Conservation (phyloP, 1,284 basidiomycete genomes). For the Cutaneotrichosporon sp. region DNA sequence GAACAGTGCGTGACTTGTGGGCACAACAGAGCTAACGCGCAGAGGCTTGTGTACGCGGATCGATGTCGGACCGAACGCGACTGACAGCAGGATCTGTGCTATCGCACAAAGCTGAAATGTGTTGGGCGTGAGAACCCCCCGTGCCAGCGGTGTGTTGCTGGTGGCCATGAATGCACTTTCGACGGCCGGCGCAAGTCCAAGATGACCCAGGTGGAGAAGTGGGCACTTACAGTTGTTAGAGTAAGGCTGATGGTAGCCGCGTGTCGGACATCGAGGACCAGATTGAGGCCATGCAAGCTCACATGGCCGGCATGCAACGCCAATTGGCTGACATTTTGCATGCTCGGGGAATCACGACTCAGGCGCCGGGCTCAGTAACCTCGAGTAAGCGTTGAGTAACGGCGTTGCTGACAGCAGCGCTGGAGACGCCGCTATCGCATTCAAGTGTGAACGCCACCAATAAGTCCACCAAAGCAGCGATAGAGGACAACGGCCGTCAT, state of each 20-base stretch:
- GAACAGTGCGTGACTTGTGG: slow-evolving; percentile 4
- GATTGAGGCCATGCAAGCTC: slow-evolving; percentile 1
- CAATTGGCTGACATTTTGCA: not conserved
- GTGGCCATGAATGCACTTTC: slow-evolving; percentile 6
- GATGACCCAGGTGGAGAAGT: slow-evolving; percentile 9
- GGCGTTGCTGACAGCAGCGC: too few species aligned
- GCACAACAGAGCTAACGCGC: not conserved
- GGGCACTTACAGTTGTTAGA: too few species aligned
- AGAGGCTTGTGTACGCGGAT: not conserved
- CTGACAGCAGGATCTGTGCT: slow-evolving; percentile 7
- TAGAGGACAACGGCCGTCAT: too few species aligned
- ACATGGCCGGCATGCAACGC: not conserved
- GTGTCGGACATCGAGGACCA: not conserved
- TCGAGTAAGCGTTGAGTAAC: not conserved
- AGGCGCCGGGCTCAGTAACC: not conserved
- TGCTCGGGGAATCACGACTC: not conserved
- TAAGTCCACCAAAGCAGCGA: too few species aligned
- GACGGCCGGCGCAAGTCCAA: slow-evolving; percentile 10
- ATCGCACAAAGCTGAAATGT: slow-evolving; percentile 9
- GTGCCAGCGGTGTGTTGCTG: slow-evolving; percentile 6
- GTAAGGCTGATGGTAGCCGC: not conserved
- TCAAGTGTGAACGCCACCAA: too few species aligned
- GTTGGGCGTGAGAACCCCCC: slow-evolving; percentile 11
- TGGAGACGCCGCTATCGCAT: too few species aligned
- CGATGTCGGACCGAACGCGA: not conserved